Percentiles rank a stretch among this genome's conserved stretches.
Evolutionary conservation across 2,329 filamentous ascomycete genomes (phyloP).

Genomic region (Thielaviopsis ethacetica): DNA sequence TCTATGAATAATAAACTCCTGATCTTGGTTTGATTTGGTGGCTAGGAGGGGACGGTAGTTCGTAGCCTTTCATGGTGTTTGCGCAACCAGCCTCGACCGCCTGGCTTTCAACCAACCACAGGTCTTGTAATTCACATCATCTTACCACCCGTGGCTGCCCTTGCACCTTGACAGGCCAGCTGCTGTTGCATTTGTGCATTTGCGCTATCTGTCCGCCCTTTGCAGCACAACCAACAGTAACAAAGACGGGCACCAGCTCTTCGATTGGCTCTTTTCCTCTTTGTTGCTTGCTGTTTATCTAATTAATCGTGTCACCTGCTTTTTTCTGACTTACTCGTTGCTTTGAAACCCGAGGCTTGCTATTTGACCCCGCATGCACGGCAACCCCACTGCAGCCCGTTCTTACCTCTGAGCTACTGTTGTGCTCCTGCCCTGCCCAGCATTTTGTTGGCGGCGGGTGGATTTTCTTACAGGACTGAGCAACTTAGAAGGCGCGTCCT

Average conservation of each 20-base stretch:
- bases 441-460: too few relatives aligned
- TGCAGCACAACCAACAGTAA: not conserved
- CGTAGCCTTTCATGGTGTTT: not conserved
- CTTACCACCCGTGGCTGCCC: not conserved
- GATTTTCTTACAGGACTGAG: too few relatives aligned
- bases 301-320: not conserved
- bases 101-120: slow-evolving; percentile 1
- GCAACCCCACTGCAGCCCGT: not conserved
- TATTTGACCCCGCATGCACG: slow-evolving; percentile 3
- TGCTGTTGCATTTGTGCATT: not conserved
- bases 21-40: not conserved
- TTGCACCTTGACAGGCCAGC: not conserved
- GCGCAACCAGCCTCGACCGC: not conserved
- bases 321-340: not conserved
- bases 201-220: not conserved
- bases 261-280: not conserved
- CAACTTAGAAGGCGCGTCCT: too few relatives aligned
- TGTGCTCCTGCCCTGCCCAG: not conserved
- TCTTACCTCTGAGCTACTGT: not conserved
- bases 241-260: not conserved
- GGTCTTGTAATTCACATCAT: slow-evolving; percentile 1
- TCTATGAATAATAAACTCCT: not conserved
- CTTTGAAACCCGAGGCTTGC: slow-evolving; percentile 9
- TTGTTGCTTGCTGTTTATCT: too few relatives aligned
- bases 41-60: not conserved